These are phyloP conservation scores for Arachnomyces sp. DNA, from an alignment of 2,329 filamentous ascomycete genomes.

Conservation along the genomic window DNA sequence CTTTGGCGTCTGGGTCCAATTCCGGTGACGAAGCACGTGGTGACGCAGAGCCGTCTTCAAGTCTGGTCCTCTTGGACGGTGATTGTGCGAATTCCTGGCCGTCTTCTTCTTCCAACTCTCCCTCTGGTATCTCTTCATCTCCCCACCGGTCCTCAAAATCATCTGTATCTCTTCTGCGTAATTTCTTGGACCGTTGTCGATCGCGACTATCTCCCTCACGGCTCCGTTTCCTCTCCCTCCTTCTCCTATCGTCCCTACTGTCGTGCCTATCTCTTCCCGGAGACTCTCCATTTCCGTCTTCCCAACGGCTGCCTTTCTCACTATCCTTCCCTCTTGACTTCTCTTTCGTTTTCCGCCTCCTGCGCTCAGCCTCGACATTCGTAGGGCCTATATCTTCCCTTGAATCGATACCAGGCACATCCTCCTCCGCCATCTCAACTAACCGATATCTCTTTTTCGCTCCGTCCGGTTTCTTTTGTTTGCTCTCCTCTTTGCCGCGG, in stretches of 20 bases:
- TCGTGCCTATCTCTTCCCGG: slow-evolving; percentile 15
- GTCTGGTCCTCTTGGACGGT: slow-evolving; percentile 60
- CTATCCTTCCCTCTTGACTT: slow-evolving; percentile 19
- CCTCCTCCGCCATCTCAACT: slow-evolving; percentile 41
- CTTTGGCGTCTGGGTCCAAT: slow-evolving; percentile 52
- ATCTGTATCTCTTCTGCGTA: slow-evolving; percentile 41
- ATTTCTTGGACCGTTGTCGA: slow-evolving; percentile 41
- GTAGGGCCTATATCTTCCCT: slow-evolving; percentile 19
- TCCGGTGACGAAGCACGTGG: slow-evolving; percentile 31
- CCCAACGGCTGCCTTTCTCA: slow-evolving; percentile 15
- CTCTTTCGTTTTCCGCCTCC: slow-evolving; percentile 25
- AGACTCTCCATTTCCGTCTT: slow-evolving; percentile 7
- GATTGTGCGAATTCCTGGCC: slow-evolving; percentile 59
- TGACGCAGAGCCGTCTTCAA: slow-evolving; percentile 46
- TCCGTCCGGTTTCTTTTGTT: slow-evolving; percentile 20
- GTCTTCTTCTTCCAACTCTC: slow-evolving; percentile 37
- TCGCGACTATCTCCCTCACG: slow-evolving; percentile 30
- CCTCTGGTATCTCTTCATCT: slow-evolving; percentile 54
- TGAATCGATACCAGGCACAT: slow-evolving; percentile 18
- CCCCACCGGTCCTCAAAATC: slow-evolving; percentile 75
- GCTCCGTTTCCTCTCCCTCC: slow-evolving; percentile 32
- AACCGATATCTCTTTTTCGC: slow-evolving; percentile 45
- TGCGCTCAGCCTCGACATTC: slow-evolving; percentile 21
- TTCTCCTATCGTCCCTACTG: slow-evolving; percentile 26
- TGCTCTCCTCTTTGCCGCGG: slow-evolving; percentile 7